Percentiles rank a stretch among this genome's conserved stretches.
Evolutionary conservation across 2,329 filamentous ascomycete species (phyloP).

Genomic region (Aspergillus intermedius): DNA sequence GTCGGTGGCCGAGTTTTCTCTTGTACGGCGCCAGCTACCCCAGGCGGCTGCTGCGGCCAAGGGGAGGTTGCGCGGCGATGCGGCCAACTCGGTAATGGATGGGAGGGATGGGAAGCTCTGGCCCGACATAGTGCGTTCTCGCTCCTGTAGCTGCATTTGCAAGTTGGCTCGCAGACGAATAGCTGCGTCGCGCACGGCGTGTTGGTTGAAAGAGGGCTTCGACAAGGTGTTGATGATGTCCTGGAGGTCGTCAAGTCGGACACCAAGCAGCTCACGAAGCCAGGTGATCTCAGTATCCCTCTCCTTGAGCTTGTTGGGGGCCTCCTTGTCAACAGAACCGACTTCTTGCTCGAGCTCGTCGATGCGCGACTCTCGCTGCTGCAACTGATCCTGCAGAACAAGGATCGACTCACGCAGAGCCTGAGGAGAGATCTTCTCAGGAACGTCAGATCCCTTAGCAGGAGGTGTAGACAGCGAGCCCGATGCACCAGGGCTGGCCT

Average conservation of each 20-base stretch:
- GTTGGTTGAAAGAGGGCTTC: constrained; percentile 66
- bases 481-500: constrained; percentile 39
- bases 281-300: constrained; percentile 90
- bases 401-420: constrained; percentile 93
- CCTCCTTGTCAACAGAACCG: constrained; percentile 65
- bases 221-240: constrained; percentile 81
- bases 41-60: constrained; percentile 93
- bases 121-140: constrained; percentile 71
- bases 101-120: constrained; percentile 67
- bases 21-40: constrained; percentile 81
- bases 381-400: constrained; percentile 92
- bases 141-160: constrained; percentile 96
- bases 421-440: constrained; percentile 88
- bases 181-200: constrained; percentile 77
- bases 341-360: constrained; percentile 75
- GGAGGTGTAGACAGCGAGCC: constrained; percentile 44
- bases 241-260: constrained; percentile 82
- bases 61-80: constrained; percentile 69
- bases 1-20: constrained; percentile 44
- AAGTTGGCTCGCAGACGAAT: constrained; percentile 91
- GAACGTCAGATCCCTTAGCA: constrained; percentile 45
- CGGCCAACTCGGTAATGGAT: constrained; percentile 66
- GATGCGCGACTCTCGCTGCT: constrained; percentile 84
- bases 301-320: constrained; percentile 76
- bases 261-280: constrained; percentile 86